Base-by-base conservation (phyloP, 768 basidiomycete genomes). In the Cyclocybe cylindracea region DNA sequence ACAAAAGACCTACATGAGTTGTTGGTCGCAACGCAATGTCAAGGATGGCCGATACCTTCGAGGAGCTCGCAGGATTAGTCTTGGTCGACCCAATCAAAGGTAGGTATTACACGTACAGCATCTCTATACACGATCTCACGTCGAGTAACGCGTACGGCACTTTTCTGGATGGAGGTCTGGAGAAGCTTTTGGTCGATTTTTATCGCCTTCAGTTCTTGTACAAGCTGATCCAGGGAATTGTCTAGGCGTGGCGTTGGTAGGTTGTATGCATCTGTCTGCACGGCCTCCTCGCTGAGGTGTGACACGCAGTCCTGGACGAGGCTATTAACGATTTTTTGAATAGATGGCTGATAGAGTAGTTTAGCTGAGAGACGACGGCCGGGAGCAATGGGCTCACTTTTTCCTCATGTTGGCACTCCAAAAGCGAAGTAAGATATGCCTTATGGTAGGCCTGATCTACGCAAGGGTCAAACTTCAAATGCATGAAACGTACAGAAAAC, bases 321-420 rank as follows among this genome's bases (percentile, higher is more conserved):
- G 46, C 63, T 80, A 42, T 67, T 73, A 40, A 88, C 81, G 5
- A 91, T 70, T 63, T 87, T 85, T 67, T 91, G 89, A 36, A 91
- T 79, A 3, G 88, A 89, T 11, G 86, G 87, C 88, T 90, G 54
- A 35, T 44, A 36, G 50, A 38, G 29, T 5, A 36, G 11, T 42
- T 50, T 37, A 38, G 31, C 24, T 53, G 19, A 48, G 39, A n/a
- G 44, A 42, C 36, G n/a, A 14, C 39, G 37, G 10, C 45, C 38
- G 34, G 19, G 31, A 19, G 14, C 13, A 35, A 16, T n/a, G 18
- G 36, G 7, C 16, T 38, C 50, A 86, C 91, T 80, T 94, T 94
- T 64, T 93, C 91, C 62, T 94, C 89, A 50, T 88, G 86, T 62
- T 92, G 90, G 55, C 87, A 89, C 57, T 85, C 83, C 9, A 92